Evolutionary conservation across 768 basidiomycete genomes (phyloP).

Genomic region (Suillus subluteus): DNA sequence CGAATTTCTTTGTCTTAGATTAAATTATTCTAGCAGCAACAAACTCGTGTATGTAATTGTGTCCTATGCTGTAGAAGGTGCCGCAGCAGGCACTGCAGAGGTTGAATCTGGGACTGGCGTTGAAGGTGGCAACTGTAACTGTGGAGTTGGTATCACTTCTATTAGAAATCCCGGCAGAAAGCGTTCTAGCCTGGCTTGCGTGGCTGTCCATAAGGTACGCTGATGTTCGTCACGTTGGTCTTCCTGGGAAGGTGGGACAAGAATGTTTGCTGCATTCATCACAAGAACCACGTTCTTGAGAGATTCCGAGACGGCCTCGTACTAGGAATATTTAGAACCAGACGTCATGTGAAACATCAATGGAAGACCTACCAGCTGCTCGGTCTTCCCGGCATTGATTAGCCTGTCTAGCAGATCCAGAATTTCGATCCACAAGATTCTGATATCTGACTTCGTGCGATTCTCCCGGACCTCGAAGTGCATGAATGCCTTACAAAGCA

Average conservation of each 20-base stretch:
- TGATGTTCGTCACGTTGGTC: constrained; percentile 61
- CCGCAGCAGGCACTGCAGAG: constrained; percentile 11
- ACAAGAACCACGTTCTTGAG: constrained; percentile 96
- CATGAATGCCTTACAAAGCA: constrained; percentile 95
- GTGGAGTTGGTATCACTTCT: constrained; percentile 60
- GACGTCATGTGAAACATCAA: neutral
- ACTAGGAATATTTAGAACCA: constrained; percentile 47
- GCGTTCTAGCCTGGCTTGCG: constrained; percentile 84
- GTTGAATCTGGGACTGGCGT: constrained; percentile 2
- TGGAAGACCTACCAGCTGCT: constrained; percentile 73
- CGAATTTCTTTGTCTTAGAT: constrained; percentile 7
- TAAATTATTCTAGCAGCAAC: constrained; percentile 11
- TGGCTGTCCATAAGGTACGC: constrained; percentile 80
- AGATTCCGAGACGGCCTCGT: constrained; percentile 94
- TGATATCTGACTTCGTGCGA: constrained; percentile 60
- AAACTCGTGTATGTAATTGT: constrained; percentile 10
- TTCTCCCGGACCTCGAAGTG: constrained; percentile 83
- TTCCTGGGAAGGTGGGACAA: constrained; percentile 58
- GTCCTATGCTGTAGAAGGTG: constrained; percentile 16
- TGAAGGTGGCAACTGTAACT: constrained; percentile 10
- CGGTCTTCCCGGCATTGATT: constrained; percentile 83
- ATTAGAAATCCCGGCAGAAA: constrained; percentile 91
- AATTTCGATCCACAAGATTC: constrained; percentile 85
- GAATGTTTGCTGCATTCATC: constrained; percentile 87
- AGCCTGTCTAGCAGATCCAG: constrained; percentile 87